Evolutionary conservation across 169 alveolate species (phyloP), one percentile per base, ranked within the genome.

Genomic region (Plasmodium gonderi): DNA sequence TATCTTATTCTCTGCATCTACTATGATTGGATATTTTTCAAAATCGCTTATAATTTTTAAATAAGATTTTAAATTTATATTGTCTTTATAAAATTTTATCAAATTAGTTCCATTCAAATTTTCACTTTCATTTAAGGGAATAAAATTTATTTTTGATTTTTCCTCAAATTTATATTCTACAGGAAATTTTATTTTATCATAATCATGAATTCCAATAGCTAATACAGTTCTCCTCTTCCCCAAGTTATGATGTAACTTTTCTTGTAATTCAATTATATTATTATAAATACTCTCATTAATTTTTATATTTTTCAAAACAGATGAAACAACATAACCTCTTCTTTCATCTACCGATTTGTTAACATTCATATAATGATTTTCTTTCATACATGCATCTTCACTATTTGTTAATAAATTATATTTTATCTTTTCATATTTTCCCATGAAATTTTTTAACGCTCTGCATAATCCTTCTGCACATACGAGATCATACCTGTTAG

Each of bases 121-220:
- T 97, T 97, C 67, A 98, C 95, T 95, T 93, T 98, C 97, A 74
- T 97, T 97, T 67, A 99, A 95, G 3, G 99, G 99, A 65, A 95
- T 93, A 92, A 99, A 99, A 79, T 95, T 95, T 40, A 99, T 96
- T 26, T 97, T 98, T 42, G 95, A 94, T 23, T 99, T 99, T 20
- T 95, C 94, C 65, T 95, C 95, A 31, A 99, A 98, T 87, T 97
- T 97, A 93, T 98, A 98, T 31, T 83, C 69, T 82, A 98, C 96
- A 20, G 99, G 99, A 11, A 98, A 98, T 74, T 95, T 83, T 14
- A 98, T 93, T 47, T 97, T 96, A 91, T 98, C 99, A 90, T 97
- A 95, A 93, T 98, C 99, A 95, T 98, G 99, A 33, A 99, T 98
- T 29, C 99, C 99, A 78, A 98, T 98, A 33, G 99, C 98, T 26